Evolutionary conservation across 345 rosid species (phyloP).

Genomic region (Turritis glabra): DNA sequence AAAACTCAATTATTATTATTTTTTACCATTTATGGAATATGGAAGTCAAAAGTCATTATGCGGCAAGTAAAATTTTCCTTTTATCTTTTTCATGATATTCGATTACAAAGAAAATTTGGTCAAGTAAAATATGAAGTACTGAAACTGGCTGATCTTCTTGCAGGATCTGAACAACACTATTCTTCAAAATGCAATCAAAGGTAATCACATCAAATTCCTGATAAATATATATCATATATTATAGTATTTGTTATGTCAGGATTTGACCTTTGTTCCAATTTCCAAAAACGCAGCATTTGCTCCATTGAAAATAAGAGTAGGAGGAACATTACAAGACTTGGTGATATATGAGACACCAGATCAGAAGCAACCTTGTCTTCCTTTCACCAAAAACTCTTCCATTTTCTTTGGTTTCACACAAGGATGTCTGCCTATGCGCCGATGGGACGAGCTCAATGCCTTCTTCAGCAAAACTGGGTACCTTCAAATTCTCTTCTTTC

Average conservation of each 20-base stretch:
- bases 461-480: conserved; percentile 64
- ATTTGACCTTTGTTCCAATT: not conserved
- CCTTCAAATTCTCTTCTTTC: not conserved
- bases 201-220: conserved; percentile 28
- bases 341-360: conserved; percentile 50
- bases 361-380: conserved; percentile 42
- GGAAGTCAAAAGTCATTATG: too few relatives aligned
- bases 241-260: not conserved
- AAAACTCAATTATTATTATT: not conserved
- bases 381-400: conserved; percentile 43
- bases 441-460: conserved; percentile 68
- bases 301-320: conserved; percentile 71
- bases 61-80: too few relatives aligned
- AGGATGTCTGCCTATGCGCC: conserved; percentile 63
- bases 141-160: conserved; percentile 17
- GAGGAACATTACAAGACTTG: conserved; percentile 73
- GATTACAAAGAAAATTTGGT: not conserved
- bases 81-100: not conserved
- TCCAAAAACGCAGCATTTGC: conserved; percentile 56
- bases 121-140: not conserved
- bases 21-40: conserved; percentile 16
- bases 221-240: too few relatives aligned
- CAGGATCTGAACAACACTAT: conserved; percentile 65
- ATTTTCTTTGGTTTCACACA: conserved; percentile 61
- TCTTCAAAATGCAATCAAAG: conserved; percentile 63